Conservation (phyloP, 306 rosid genomes). For the Prunus kanzakura region DNA sequence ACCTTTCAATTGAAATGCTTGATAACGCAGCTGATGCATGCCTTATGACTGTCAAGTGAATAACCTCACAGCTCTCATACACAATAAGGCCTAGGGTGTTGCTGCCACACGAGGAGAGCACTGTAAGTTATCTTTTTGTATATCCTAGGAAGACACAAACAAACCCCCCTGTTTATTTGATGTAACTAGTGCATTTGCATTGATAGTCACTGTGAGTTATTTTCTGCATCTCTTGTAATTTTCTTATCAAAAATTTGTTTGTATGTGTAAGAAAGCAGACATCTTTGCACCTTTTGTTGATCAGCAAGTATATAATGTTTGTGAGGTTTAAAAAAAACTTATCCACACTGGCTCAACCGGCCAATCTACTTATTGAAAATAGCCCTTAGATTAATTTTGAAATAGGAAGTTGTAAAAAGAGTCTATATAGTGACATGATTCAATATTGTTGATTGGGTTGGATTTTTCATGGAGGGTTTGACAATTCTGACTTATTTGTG, state of each 20-base stretch:
- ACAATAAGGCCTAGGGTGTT: slow-evolving; percentile 41
- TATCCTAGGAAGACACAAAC: slow-evolving; percentile 20
- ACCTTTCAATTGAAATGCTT: slow-evolving; percentile 27
- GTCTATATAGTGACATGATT: not conserved
- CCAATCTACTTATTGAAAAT: not conserved
- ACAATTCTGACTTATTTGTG: not conserved
- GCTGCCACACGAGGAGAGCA: slow-evolving; percentile 37
- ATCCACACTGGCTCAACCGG: not conserved
- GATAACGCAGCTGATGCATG: slow-evolving; percentile 31
- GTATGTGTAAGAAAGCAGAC: slow-evolving; percentile 13
- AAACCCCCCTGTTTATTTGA: slow-evolving; percentile 20
- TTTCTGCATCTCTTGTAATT: slow-evolving; percentile 14
- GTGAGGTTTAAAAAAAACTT: not conserved
- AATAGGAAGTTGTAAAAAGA: not conserved
- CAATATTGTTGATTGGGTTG: not conserved
- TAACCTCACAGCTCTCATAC: slow-evolving; percentile 32
- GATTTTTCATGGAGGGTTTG: not conserved
- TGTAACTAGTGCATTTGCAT: slow-evolving; percentile 19
- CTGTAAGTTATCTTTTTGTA: slow-evolving; percentile 41
- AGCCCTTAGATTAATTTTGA: not conserved
- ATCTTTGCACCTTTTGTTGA: not conserved
- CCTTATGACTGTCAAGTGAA: slow-evolving; percentile 32
- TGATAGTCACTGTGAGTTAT: slow-evolving; percentile 9
- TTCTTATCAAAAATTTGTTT: slow-evolving; percentile 5
- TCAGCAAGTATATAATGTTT: slow-evolving; percentile 8